Evolutionary conservation across 2,329 filamentous ascomycete species (phyloP), one percentile per base, ranked within the genome.

Genomic region (Coniella lustricola): DNA sequence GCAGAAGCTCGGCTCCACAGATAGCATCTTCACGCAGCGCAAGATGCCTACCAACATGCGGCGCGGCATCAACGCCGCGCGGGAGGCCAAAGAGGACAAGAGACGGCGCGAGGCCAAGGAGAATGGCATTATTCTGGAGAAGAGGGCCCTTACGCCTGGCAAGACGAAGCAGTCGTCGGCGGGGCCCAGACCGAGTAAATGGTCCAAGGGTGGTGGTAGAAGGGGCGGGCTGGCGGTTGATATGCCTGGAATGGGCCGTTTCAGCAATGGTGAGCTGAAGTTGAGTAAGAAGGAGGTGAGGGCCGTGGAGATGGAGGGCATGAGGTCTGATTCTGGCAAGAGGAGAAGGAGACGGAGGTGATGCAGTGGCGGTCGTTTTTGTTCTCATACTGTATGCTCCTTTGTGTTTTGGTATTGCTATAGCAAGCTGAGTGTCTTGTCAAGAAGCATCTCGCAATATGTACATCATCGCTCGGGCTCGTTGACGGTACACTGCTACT

Each of bases 31-130:
- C 56, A 75, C 75, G 49, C 90, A 95, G 67, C 77, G 84, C 50
- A 90, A 85, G 58, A 95, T 97, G 89, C 91, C 93, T 16, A 86
- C 95, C 76, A 70, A 81, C 36, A 84, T 91, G 62, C 79, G 90
- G 51, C 89, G 86, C 67, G 90, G 91, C n/a, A 96, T 97, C 52
- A 70, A 72, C 14, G 76, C 77, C 1, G 88, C 90, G 45, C 78
- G 79, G 18, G 71, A 64, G 2, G 67, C 72, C 22, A 80, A 79
- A 51, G 90, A 96, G 64, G 70, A 76, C 12, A 85, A 77, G 69
- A 72, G 91, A 44, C 74, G 91, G 33, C 74, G 73, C 35, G 88
- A 95, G 64, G 93, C 93, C 2, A 81, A 76, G 60, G 91, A 97
- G 73, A 95, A 91, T 59, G 93, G 91, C 5, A 83, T 97, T 57